These are phyloP conservation scores for Clonostachys rosea DNA, from an alignment of 2,329 filamentous ascomycete species.

Conservation along the genomic window DNA sequence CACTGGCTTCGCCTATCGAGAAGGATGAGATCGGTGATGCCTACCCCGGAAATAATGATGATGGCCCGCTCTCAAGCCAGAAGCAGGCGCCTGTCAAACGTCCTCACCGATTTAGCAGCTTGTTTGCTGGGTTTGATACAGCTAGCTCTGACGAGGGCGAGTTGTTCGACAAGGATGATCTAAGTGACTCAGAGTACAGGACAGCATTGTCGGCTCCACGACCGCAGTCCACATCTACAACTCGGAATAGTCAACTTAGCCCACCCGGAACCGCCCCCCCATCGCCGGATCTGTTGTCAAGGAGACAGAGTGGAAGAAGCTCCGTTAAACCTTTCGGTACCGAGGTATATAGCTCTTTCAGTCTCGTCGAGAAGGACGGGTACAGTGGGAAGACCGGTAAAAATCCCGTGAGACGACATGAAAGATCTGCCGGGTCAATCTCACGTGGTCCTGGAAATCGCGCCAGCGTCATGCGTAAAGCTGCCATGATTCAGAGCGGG, in stretches of 20 bases:
- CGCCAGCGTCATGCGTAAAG: conserved; percentile 65
- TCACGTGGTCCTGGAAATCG: conserved; percentile 30
- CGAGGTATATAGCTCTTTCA: conserved; percentile 41
- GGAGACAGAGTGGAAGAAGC: conserved; percentile 1
- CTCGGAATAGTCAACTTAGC: conserved; percentile 31
- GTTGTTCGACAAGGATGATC: conserved; percentile 49
- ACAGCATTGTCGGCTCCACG: conserved; percentile 62
- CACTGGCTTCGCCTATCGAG: conserved; percentile 20
- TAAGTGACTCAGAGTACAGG: conserved; percentile 63
- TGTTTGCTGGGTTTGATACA: conserved; percentile 82
- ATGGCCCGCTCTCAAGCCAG: conserved; percentile 63
- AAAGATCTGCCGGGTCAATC: neutral
- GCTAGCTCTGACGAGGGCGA: conserved; percentile 63
- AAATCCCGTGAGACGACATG: neutral
- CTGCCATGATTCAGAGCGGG: conserved; percentile 76
- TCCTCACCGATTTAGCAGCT: conserved; percentile 72
- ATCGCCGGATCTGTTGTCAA: conserved; percentile 37
- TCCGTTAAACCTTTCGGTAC: conserved; percentile 26
- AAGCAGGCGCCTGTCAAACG: conserved; percentile 55
- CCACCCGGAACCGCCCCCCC: conserved; percentile 28
- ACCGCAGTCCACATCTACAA: conserved; percentile 34
- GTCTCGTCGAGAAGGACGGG: conserved; percentile 27
- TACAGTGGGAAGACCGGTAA: conserved; percentile 9
- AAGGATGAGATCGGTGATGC: conserved; percentile 45
- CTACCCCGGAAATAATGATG: conserved; percentile 77